Base-by-base conservation (phyloP, 495 filamentous ascomycete genomes). In the Podospora fimiseda region DNA sequence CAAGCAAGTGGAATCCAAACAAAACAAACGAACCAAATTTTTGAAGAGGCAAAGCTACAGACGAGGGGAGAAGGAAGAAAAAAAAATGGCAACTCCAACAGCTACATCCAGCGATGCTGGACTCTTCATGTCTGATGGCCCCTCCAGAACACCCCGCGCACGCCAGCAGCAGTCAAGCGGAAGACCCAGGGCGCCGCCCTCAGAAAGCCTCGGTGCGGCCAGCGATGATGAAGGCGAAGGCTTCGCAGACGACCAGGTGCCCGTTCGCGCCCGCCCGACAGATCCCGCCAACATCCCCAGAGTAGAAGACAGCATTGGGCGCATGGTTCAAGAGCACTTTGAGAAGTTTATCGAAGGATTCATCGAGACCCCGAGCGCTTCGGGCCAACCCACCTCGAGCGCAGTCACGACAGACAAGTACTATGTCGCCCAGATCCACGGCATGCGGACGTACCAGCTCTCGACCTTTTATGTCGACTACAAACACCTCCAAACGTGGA, bases 381-480 rank as follows among this genome's bases (percentile, higher is more conserved):
- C 89, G 9, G 82, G 78, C 11, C 83, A 86, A 9, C 88, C 87
- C 1, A 78, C 83, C 0, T 91, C 90, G 19, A 88, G 84, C 60
- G 83, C 83, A 23, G 68, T 81, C 18, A 84, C 83, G 19, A 93
- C 86, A 18, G 87, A 95, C 67, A 93, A 89, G 65, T 96, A 96
- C 75, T 99, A 99, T 69, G 80, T 99, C 59, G 89, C 89, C 15
- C 94, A 96, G 65, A 93, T 99, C 51, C 87, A 95, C 60, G 89
- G 88, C 50, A 83, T 99, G 79, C 76, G 80, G 18, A 84, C 82
- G 50, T 90, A 88, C 67, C 81, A 85, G 54, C 77, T 95, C n/a
- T 96, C 91, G 1, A 99, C 93, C 4, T 83, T 97, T 38, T 99
- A 97, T 66, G 88, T 99, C 62, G 94, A 99, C 70, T 99, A 84